phyloP scores from a whole-genome alignment of 2,329 filamentous ascomycete genomes.

The Ambrosiella cleistominuta region DNA sequence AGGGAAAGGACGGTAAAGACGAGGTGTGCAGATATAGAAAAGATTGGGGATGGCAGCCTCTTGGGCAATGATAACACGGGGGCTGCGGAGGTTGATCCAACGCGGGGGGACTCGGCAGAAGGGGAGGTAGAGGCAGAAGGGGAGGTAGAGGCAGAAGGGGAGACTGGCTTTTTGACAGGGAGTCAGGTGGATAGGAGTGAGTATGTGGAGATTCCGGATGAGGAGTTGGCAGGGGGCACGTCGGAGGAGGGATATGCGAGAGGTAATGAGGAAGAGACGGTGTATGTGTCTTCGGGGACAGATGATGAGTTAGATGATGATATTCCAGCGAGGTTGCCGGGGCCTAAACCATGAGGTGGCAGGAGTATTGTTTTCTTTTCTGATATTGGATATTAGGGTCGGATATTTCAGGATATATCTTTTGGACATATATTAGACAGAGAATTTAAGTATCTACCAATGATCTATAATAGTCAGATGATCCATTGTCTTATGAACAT shows the following conservation, averaged over 20 bases:
- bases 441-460: no score
- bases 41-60: not conserved
- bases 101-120: not conserved
- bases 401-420: no score
- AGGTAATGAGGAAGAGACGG: not conserved
- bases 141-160: conserved; percentile 21
- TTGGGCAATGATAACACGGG: not conserved
- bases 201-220: no score
- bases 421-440: no score
- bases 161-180: no score
- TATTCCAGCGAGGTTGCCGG: not conserved
- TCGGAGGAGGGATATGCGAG: no score
- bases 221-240: no score
- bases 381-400: not conserved
- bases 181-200: no score
- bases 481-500: no score
- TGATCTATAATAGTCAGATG: no score
- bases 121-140: conserved; percentile 22
- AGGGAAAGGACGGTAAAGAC: not conserved
- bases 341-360: not conserved
- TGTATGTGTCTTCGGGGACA: not conserved
- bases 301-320: not conserved
- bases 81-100: not conserved
- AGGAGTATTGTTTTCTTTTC: not conserved
- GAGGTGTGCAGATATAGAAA: not conserved